A percentile compares a stretch with the other conserved stretches of the same genome.
phyloP scores from a whole-genome alignment of 768 basidiomycete species.

The Dacryopinax primogenitus region DNA sequence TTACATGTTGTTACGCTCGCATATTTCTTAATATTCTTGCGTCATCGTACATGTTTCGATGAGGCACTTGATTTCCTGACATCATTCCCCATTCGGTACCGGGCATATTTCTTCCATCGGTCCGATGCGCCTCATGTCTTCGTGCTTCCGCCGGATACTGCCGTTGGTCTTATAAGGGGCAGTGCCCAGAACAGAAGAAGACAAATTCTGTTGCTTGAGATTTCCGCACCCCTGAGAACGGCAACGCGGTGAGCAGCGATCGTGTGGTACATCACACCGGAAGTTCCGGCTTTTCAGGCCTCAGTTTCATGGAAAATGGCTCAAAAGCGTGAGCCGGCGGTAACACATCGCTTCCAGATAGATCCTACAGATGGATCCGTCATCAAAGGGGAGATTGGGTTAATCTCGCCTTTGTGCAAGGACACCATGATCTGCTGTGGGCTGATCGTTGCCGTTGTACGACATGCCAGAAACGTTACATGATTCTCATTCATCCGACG shows the following conservation, averaged over 20 bases:
- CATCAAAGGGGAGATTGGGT: background rate
- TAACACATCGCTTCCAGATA: conserved; percentile 1
- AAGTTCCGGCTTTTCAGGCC: background rate
- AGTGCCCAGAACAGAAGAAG: conserved; percentile 2
- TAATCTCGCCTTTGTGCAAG: conserved; percentile 3
- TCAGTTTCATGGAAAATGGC: conserved; percentile 5
- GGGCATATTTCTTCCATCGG: conserved; percentile 1
- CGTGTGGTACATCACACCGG: background rate
- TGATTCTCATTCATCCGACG: no score
- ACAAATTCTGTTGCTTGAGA: background rate
- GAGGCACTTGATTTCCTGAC: conserved; percentile 1
- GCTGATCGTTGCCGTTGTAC: no score
- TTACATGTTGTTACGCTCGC: background rate
- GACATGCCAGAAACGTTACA: no score
- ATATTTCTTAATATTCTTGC: conserved; percentile 2
- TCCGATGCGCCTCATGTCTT: background rate
- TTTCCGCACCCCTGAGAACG: conserved; percentile 6
- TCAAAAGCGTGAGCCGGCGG: conserved; percentile 4
- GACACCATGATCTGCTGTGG: no score
- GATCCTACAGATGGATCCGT: conserved; percentile 8
- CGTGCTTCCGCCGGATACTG: conserved; percentile 5
- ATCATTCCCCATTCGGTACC: conserved; percentile 9
- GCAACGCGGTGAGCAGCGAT: background rate
- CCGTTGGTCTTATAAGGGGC: background rate
- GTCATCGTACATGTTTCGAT: background rate